Evolutionary conservation across 2,329 filamentous ascomycete species (phyloP), one percentile per base, ranked within the genome.

Genomic region (Helotiales sp.): DNA sequence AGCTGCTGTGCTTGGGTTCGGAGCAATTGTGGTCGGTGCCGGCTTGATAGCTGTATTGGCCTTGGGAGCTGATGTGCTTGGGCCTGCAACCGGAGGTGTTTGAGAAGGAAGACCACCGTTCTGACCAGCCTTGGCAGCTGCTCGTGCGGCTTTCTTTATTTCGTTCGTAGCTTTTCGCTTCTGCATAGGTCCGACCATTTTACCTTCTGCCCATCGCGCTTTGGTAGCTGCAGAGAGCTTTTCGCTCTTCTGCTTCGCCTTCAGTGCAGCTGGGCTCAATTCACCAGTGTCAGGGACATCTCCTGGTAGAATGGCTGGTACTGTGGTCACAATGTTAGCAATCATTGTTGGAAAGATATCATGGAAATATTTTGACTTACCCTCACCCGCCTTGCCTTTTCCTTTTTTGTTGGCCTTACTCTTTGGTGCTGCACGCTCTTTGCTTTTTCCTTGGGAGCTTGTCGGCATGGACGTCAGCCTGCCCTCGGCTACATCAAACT

Each of bases 111-210:
- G 10, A 24, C 8, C 10, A 44, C 40, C 12, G 15, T 44, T 24
- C 27, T 44, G 40, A 44, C 25, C 27, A 36, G 31, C 55, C 46
- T 58, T 58, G 15, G 52, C 53, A 47, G 55, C 52, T 30, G 36
- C 54, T 54, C 57, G 62, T 33, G 31, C 57, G 19, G 76, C 76
- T 71, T 85, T 85, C 70, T 85, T 85, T 2, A 79, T 79, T 2
- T 81, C 82, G 7, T 85, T 77, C 0, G 82, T 86, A 2, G 80
- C 81, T 65, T 84, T 84, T 52, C 82, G 77, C 68, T 85, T 85
- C 62, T 81, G 79, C 50, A 85, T 82, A n/a, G 82, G 83, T 13
- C 75, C 77, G 10, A 77, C 76, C 83, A 86, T 86, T 52, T 81
- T 81, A 17, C 83, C 83, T 29, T 81, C 83, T 47, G 80, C 79